These are phyloP conservation scores for Geranomyces variabilis DNA, from an alignment of 192 early-diverging fungal genomes.

Conservation along the genomic window DNA sequence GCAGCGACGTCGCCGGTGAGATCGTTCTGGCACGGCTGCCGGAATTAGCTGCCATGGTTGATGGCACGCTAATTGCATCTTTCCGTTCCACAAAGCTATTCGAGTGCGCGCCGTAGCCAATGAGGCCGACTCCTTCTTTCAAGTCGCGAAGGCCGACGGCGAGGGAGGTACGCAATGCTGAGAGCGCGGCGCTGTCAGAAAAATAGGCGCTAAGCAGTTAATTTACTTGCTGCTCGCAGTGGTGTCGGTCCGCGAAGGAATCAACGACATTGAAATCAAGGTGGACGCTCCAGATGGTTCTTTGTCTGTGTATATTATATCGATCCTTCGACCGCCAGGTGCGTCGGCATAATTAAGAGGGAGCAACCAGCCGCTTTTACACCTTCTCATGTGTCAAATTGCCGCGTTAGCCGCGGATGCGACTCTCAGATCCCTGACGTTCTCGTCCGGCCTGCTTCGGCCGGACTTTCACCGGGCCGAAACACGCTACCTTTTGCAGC, in stretches of 20 bases:
- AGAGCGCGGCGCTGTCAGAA: neutral
- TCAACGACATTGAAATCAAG: conserved; percentile 42
- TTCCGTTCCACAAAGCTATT: conserved; percentile 18
- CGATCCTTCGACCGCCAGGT: conserved; percentile 44
- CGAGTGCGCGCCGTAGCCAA: conserved; percentile 37
- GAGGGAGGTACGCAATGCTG: conserved; percentile 31
- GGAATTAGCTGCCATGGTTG: too few relatives aligned
- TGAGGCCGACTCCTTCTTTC: conserved; percentile 51
- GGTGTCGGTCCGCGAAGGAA: conserved; percentile 35
- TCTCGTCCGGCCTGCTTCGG: conserved; percentile 32
- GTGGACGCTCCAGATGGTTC: conserved; percentile 55
- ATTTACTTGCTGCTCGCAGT: conserved; percentile 20
- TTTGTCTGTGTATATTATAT: conserved; percentile 36
- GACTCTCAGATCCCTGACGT: conserved; percentile 31
- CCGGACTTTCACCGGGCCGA: conserved; percentile 49
- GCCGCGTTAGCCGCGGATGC: conserved; percentile 47
- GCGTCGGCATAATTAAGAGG: too few relatives aligned
- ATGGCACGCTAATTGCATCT: neutral
- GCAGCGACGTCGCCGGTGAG: conserved; percentile 35
- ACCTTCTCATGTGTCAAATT: neutral
- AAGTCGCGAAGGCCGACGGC: conserved; percentile 41
- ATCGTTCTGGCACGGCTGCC: neutral
- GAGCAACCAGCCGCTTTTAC: too few relatives aligned
- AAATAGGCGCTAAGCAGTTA: neutral
- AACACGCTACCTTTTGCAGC: conserved; percentile 36